Evolutionary conservation across 1,284 basidiomycete species (phyloP).

Genomic region (Mycosarcoma mackinlayi): DNA sequence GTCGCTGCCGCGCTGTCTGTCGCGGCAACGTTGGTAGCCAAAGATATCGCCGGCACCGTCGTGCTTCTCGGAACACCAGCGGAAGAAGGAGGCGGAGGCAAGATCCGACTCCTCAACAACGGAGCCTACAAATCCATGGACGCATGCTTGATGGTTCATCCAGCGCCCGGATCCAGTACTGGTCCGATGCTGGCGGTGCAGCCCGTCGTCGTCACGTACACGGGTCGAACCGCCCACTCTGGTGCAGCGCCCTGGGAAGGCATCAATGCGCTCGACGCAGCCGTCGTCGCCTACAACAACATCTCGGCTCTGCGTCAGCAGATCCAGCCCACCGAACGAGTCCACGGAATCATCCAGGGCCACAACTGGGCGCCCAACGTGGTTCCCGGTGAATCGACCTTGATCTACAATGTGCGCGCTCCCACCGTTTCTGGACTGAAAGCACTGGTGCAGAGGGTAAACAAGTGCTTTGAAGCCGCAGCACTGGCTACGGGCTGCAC

Average conservation of each 20-base stretch:
- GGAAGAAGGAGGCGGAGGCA: conserved; percentile 83
- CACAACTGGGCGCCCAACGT: conserved; percentile 70
- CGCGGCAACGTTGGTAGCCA: conserved; percentile 75
- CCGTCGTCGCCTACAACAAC: conserved; percentile 80
- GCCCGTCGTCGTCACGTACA: conserved; percentile 49
- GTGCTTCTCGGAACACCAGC: conserved; percentile 87
- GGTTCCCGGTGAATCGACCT: conserved; percentile 80
- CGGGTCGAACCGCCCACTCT: conserved; percentile 59
- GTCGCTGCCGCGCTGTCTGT: conserved; percentile 80
- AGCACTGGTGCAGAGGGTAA: conserved; percentile 72
- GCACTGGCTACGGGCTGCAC: conserved; percentile 78
- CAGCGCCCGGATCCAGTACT: conserved; percentile 68
- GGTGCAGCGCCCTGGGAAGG: conserved; percentile 81
- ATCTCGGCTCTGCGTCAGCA: conserved; percentile 82
- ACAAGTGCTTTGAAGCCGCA: conserved; percentile 79
- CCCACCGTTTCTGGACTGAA: conserved; percentile 74
- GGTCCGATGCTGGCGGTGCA: conserved; percentile 73
- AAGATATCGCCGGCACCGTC: conserved; percentile 78
- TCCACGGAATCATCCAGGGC: conserved; percentile 69
- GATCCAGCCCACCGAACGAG: conserved; percentile 74
- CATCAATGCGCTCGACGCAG: conserved; percentile 84
- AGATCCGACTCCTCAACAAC: conserved; percentile 77
- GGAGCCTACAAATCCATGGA: conserved; percentile 82
- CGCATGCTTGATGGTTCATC: conserved; percentile 77
- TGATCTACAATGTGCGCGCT: conserved; percentile 78